Conservation (phyloP, 768 basidiomycete genomes). For the Boletales sp. region DNA sequence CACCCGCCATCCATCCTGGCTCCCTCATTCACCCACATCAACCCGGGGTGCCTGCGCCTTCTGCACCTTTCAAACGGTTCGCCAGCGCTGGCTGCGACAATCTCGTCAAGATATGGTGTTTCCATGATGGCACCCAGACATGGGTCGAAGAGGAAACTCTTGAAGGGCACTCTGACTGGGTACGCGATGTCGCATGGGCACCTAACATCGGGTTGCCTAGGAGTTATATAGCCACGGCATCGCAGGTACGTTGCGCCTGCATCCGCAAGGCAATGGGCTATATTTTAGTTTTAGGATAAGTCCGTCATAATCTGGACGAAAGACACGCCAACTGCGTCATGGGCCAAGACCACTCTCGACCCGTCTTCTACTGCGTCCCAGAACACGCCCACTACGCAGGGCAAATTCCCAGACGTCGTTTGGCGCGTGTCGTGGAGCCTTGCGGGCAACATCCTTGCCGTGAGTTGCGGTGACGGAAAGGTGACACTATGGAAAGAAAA, state of each 20-base stretch:
- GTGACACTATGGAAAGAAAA: constrained; percentile 99
- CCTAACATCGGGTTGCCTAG: constrained; percentile 94
- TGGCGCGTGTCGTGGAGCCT: constrained; percentile 99
- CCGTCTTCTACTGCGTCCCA: constrained; percentile 52
- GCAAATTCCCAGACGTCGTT: constrained; percentile 94
- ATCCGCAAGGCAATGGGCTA: too few relatives aligned
- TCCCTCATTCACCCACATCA: constrained; percentile 75
- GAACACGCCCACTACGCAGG: constrained; percentile 45
- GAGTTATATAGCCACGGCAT: constrained; percentile 94
- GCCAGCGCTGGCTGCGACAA: constrained; percentile 97
- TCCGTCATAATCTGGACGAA: constrained; percentile 92
- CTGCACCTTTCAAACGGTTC: constrained; percentile 81
- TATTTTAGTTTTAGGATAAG: constrained; percentile 50
- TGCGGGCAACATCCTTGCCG: constrained; percentile 92
- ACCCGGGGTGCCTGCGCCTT: constrained; percentile 32
- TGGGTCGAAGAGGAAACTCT: constrained; percentile 91
- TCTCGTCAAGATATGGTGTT: constrained; percentile 91
- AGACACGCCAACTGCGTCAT: constrained; percentile 66
- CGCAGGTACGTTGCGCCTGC: constrained; percentile 52
- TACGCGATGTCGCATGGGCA: constrained; percentile 98
- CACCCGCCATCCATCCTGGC: constrained; percentile 84
- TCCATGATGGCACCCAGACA: constrained; percentile 79
- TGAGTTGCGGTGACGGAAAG: constrained; percentile 97
- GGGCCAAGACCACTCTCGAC: constrained; percentile 80
- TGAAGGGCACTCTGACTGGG: constrained; percentile 96